Base-by-base conservation (phyloP, 345 rosid species). In the Arabidopsis thaliana region DNA sequence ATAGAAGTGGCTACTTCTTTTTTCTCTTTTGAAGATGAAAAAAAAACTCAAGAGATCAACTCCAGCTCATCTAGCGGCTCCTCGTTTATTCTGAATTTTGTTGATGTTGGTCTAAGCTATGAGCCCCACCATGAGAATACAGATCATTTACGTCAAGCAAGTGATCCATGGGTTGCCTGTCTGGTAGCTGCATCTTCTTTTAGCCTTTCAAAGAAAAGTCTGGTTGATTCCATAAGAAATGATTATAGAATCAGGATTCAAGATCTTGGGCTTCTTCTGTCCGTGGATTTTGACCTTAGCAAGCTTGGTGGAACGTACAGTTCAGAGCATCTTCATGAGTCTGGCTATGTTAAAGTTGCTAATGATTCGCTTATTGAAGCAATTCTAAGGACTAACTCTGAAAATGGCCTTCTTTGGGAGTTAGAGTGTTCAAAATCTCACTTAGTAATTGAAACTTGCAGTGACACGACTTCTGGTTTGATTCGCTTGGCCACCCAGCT, bases 111-210 rank as follows among this genome's bases (percentile, higher is more conserved):
- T 65, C 74, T 95, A 82, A 90, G 98, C 82, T 95, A 92, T 59
- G 94, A 92, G 81, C 98, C 99, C 13, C 62, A 70, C 80, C 76
- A 81, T 53, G 83, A 83, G 78, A 83, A 79, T 65, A 61, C 82
- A 51, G 69, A 79, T 76, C 62, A 51, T 57, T 78, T 69, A 72
- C 82, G 72, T 79, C 83, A 79, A 56, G 38, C 63, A 14, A 64
- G 73, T 59, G 84, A 75, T 79, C 69, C 74, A 7, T 76, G 62
- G 86, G 85, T 92, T 73, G 87, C 90, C 60, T 89, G 98, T 80
- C 76, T 95, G 59, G 67, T 95, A 74, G 99, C 97, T 53, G 98
- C 96, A 53, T 92, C 99, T 82, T 88, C 93, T 57, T 81, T 90
- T 41, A 74, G 76, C 67, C 80, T 95, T 67, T 85, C 89, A 37